Evolutionary conservation across 345 rosid species (phyloP).

Genomic region (Balakata baccata): DNA sequence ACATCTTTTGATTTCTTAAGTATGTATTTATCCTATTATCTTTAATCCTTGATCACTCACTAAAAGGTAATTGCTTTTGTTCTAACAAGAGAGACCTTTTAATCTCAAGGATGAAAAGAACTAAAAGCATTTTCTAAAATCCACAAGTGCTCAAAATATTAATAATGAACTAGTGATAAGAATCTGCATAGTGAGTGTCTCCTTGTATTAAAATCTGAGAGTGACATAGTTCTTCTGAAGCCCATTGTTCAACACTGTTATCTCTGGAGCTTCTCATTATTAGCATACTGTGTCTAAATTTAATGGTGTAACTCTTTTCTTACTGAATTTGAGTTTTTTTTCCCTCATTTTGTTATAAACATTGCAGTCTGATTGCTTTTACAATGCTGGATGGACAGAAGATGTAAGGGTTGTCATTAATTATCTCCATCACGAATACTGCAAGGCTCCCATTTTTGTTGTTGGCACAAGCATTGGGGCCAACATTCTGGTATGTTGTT

Average conservation of each 20-base stretch:
- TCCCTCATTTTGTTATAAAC: not conserved
- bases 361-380: constrained; percentile 85
- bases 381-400: constrained; percentile 93
- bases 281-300: not conserved
- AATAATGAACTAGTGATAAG: no score
- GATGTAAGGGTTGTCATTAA: constrained; percentile 54
- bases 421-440: constrained; percentile 57
- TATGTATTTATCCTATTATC: not conserved
- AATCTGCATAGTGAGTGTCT: not conserved
- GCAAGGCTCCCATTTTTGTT: constrained; percentile 81
- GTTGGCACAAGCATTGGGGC: constrained; percentile 96
- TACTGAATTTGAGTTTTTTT: not conserved
- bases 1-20: not conserved
- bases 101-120: no score
- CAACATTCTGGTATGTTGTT: constrained; percentile 60
- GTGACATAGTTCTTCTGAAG: not conserved
- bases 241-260: not conserved
- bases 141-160: no score
- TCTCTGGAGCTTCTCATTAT: not conserved
- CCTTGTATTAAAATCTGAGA: not conserved
- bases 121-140: no score
- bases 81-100: no score
- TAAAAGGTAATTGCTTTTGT: no score
- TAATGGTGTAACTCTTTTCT: not conserved
- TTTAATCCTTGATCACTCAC: not conserved